These are phyloP conservation scores for Boletus huronensis DNA, from an alignment of 768 basidiomycete species.

Conservation along the genomic window DNA sequence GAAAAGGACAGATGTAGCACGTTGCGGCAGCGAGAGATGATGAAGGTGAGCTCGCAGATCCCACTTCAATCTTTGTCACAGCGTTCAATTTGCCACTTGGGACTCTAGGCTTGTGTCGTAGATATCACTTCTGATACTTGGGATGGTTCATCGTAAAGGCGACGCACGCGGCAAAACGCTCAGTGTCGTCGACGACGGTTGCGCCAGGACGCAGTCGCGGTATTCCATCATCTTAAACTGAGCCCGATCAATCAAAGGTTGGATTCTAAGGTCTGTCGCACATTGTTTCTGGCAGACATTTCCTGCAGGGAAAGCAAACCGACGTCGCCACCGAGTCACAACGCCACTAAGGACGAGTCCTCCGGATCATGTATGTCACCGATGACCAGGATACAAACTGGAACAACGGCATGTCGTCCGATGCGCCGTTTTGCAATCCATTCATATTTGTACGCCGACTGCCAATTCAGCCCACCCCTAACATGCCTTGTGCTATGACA, in stretches of 20 bases:
- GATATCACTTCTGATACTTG: background rate
- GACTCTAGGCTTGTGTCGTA: background rate
- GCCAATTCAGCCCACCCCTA: slow-evolving; percentile 15
- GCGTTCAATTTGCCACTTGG: background rate
- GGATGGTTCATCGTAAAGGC: background rate
- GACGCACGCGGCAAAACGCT: background rate
- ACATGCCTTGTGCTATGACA: background rate
- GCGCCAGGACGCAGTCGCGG: background rate
- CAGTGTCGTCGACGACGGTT: background rate
- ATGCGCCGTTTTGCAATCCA: background rate
- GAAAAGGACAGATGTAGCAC: slow-evolving; percentile 63
- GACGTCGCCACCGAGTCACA: background rate
- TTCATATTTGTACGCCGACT: slow-evolving; percentile 4
- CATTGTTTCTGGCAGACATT: background rate
- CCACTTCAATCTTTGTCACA: background rate
- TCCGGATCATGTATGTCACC: slow-evolving; percentile 3
- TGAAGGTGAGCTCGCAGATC: background rate
- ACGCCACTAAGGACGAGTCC: slow-evolving; percentile 10
- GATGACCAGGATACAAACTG: background rate
- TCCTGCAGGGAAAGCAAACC: background rate
- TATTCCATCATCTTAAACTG: background rate
- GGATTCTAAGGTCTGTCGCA: background rate
- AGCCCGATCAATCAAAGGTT: background rate
- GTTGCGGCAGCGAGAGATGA: background rate
- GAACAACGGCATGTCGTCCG: background rate